Base-by-base conservation (phyloP, 176 grass and related monocot species). In the Pharus latifolius region DNA sequence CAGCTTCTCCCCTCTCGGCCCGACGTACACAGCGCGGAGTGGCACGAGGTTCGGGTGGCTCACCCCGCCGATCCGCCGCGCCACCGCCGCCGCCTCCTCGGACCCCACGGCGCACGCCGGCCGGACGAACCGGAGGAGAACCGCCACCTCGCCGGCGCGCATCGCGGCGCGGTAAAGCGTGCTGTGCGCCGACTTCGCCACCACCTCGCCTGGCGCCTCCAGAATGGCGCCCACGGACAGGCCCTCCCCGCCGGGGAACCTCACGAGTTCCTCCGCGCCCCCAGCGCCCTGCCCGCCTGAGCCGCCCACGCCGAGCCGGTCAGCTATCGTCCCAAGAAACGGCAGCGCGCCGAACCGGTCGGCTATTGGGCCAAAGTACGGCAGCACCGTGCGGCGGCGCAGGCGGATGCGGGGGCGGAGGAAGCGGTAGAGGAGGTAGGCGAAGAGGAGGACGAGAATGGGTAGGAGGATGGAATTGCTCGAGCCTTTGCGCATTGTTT, bases 161-260 rank as follows among this genome's bases (percentile, higher is more conserved):
- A 98, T 40, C 3, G 77, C 70, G 23, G 94, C 94, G 81, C 94
- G 83, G 90, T 98, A 98, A 41, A 93, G 46, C 44, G 94, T 98
- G 65, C 84, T 88, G 80, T 93, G 86, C 61, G 80, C 73, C 3
- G 94, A 98, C 79, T 98, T 98, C 66, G 83, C 86, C 10, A 98
- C 87, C 49, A 98, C 94, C 86, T 98, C 89, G 38, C 94, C 89
- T 0, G 94, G 94, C 10, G 94, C 89, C 83, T 98, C 94, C 27
- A 98, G 81, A 62, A 98, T 93, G 38, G 77, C 85, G 12, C 59
- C 79, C 42, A 90, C 84, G 68, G 94, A 78, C 30, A 98, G 83
- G 60, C 47, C 62, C 81, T 98, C 94, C 0, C 89, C 94, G 26
- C 94, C 94, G 65, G 80, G 61, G 84, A 98, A 98, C 67, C 57